phyloP scores from a whole-genome alignment of 2,329 filamentous ascomycete species.

The Penicillium olsonii region DNA sequence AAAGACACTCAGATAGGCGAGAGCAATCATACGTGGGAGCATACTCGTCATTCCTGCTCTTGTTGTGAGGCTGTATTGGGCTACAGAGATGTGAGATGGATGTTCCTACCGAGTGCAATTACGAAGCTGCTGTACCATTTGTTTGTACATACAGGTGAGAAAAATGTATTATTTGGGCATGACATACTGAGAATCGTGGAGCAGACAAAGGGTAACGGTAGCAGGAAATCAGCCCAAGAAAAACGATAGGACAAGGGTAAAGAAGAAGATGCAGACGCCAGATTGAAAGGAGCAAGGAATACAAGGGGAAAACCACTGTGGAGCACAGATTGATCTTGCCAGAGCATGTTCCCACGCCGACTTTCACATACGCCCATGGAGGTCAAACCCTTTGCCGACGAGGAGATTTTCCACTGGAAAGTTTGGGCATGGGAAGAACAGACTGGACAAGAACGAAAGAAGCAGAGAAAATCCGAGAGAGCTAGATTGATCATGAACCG shows the following conservation, averaged over 20 bases:
- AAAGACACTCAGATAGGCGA: too few relatives aligned
- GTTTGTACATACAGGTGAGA: conserved; percentile 15
- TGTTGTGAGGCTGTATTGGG: too few relatives aligned
- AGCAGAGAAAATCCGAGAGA: conserved; percentile 24
- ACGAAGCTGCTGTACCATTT: not conserved
- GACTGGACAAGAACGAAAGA: conserved; percentile 16
- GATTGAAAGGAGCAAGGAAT: conserved; percentile 29
- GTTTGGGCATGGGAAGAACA: conserved; percentile 11
- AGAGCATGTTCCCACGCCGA: conserved; percentile 32
- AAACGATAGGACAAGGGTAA: conserved; percentile 17
- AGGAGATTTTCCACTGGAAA: conserved; percentile 6
- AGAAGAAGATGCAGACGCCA: conserved; percentile 37
- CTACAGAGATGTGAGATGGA: not conserved
- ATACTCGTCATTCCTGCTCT: too few relatives aligned
- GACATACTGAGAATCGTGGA: conserved; percentile 32
- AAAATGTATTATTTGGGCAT: conserved; percentile 38
- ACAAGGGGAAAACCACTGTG: conserved; percentile 27
- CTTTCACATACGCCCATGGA: conserved; percentile 28
- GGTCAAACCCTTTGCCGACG: conserved; percentile 15
- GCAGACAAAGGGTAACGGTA: conserved; percentile 23
- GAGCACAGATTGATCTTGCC: conserved; percentile 30
- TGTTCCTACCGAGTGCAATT: not conserved
- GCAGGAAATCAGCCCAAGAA: conserved; percentile 31
- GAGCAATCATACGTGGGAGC: too few relatives aligned
- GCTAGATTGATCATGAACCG: conserved; percentile 15